A percentile compares a stretch with the other conserved stretches of the same genome.
Evolutionary conservation across 2,329 filamentous ascomycete species (phyloP).

Genomic region (Dichotomopilus funicola): DNA sequence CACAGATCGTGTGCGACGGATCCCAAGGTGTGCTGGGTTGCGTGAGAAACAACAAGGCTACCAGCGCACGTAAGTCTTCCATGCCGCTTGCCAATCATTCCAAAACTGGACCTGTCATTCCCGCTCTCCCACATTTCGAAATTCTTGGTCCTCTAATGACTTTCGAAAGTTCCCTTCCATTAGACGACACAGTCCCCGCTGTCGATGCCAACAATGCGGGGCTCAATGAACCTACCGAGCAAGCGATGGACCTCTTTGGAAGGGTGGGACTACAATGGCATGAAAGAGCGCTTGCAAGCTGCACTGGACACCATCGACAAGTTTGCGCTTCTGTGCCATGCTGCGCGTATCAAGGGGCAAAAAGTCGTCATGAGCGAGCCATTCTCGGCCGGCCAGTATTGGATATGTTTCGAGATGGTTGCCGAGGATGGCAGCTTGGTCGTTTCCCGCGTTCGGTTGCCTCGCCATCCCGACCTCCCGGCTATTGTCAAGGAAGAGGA

Average conservation of each 20-base stretch:
- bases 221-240: background rate
- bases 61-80: too few species aligned
- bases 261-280: conserved; percentile 4
- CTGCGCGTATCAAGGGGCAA: background rate
- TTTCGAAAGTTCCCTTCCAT: too few species aligned
- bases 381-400: conserved; percentile 28
- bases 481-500: background rate
- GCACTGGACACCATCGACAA: background rate
- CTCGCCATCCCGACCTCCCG: conserved; percentile 19
- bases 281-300: background rate
- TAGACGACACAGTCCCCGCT: too few species aligned
- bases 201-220: too few species aligned
- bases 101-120: too few species aligned
- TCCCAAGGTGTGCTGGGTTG: too few species aligned
- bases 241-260: background rate
- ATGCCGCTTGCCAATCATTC: too few species aligned
- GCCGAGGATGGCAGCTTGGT: conserved; percentile 16
- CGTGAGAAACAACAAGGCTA: too few species aligned
- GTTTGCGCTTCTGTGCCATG: background rate
- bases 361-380: conserved; percentile 21
- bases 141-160: too few species aligned
- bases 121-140: too few species aligned
- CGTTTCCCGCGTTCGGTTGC: conserved; percentile 23
- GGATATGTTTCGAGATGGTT: conserved; percentile 25
- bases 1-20: too few species aligned